phyloP scores from a whole-genome alignment of 164 flowering plant species.

The Platanus orientalis region DNA sequence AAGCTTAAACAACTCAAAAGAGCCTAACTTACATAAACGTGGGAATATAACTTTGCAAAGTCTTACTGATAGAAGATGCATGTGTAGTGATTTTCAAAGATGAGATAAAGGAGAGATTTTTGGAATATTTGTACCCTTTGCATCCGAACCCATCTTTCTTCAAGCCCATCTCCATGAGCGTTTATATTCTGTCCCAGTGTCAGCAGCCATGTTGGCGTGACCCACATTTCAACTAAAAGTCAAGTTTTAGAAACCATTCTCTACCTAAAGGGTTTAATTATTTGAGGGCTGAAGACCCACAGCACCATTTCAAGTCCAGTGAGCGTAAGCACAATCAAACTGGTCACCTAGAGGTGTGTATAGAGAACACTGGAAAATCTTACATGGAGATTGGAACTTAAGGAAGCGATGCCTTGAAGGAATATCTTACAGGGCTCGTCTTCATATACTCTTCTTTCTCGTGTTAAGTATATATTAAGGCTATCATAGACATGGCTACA shows the following conservation, averaged over 20 bases:
- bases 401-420: constrained; percentile 40
- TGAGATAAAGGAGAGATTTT: not conserved
- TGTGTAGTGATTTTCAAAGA: constrained; percentile 5
- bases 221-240: constrained; percentile 17
- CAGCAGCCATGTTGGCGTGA: constrained; percentile 14
- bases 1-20: too few relatives aligned
- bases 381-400: constrained; percentile 20
- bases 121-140: constrained; percentile 11
- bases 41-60: constrained; percentile 3
- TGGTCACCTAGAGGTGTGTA: constrained; percentile 7
- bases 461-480: not conserved
- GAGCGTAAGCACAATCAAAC: constrained; percentile 3
- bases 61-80: not conserved
- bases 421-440: constrained; percentile 32
- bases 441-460: not conserved
- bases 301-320: too few relatives aligned
- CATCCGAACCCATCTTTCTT: constrained; percentile 3
- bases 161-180: not conserved
- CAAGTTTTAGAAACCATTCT: constrained; percentile 24
- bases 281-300: constrained; percentile 7
- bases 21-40: not conserved
- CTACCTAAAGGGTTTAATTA: constrained; percentile 15
- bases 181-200: not conserved
- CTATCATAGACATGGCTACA: constrained; percentile 31
- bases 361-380: constrained; percentile 29